phyloP scores from a whole-genome alignment of 192 early-diverging fungal genomes.

The Backusella macrospora region DNA sequence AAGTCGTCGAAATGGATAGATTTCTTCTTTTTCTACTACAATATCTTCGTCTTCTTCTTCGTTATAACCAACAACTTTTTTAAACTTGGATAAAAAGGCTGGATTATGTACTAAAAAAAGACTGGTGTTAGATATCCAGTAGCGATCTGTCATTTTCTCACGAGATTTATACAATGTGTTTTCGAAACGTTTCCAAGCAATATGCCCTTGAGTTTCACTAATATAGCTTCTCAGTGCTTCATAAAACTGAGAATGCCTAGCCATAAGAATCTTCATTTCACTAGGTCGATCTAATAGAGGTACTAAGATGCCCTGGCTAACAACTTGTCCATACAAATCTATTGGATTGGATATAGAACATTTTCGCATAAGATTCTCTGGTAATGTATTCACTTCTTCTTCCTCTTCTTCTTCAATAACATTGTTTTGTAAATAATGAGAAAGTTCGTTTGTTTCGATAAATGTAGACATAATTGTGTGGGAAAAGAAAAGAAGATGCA shows the following conservation, averaged over 20 bases:
- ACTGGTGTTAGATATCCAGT: conserved; percentile 31
- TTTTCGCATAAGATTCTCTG: neutral
- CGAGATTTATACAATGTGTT: conserved; percentile 32
- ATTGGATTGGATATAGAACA: conserved; percentile 8
- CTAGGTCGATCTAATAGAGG: conserved; percentile 28
- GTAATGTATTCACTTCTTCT: neutral
- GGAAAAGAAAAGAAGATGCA: neutral
- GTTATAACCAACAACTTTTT: conserved; percentile 42
- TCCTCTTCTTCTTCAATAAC: conserved; percentile 13
- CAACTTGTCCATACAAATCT: conserved; percentile 25
- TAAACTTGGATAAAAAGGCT: conserved; percentile 34
- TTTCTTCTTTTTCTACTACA: neutral
- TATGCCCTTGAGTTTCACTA: conserved; percentile 28
- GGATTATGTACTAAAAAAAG: conserved; percentile 31
- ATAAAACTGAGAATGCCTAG: conserved; percentile 35
- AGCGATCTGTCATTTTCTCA: conserved; percentile 29
- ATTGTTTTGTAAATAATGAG: conserved; percentile 9
- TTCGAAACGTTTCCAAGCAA: conserved; percentile 35
- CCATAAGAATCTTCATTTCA: conserved; percentile 34
- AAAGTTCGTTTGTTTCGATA: neutral
- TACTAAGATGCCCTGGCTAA: conserved; percentile 32
- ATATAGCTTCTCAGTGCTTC: conserved; percentile 23
- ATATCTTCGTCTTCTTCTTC: conserved; percentile 17
- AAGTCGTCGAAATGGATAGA: neutral
- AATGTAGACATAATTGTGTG: conserved; percentile 11